phyloP scores from a whole-genome alignment of 495 filamentous ascomycete species.

The Annulohypoxylon maeteangense region DNA sequence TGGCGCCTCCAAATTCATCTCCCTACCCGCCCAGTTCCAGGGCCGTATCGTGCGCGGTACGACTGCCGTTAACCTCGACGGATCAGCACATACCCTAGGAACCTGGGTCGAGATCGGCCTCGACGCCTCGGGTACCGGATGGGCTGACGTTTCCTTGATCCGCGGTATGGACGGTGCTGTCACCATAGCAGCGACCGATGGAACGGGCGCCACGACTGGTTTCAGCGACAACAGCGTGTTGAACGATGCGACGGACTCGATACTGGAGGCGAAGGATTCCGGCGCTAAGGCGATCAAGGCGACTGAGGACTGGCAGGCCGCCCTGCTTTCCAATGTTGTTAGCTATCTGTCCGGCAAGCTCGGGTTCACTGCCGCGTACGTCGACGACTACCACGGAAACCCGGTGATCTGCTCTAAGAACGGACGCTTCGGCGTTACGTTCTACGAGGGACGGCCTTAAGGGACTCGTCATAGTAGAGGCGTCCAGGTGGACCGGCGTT shows the following conservation, averaged over 20 bases:
- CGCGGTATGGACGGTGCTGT: constrained; percentile 44
- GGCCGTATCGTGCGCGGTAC: constrained; percentile 43
- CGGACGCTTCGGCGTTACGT: constrained; percentile 36
- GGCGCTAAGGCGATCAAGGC: constrained; percentile 31
- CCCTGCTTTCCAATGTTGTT: constrained; percentile 11
- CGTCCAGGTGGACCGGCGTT: background rate
- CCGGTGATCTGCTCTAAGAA: constrained; percentile 44
- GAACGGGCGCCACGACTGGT: constrained; percentile 25
- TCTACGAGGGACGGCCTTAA: constrained; percentile 24
- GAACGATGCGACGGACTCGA: constrained; percentile 20
- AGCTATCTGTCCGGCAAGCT: constrained; percentile 33
- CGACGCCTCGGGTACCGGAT: constrained; percentile 48
- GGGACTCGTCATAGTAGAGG: background rate
- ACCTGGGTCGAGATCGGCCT: constrained; percentile 47
- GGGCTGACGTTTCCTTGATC: constrained; percentile 45
- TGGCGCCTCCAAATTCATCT: constrained; percentile 34
- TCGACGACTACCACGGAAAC: constrained; percentile 45
- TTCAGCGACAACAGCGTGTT: constrained; percentile 28
- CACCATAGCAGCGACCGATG: constrained; percentile 26
- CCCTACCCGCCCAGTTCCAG: constrained; percentile 34
- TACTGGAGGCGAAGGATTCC: constrained; percentile 19
- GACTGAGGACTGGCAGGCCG: constrained; percentile 28
- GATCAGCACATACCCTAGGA: constrained; percentile 31
- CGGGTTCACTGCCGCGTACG: constrained; percentile 34
- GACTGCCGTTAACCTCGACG: constrained; percentile 33